Base-by-base conservation (phyloP, 208 protist genomes). In the Wallacemonas sp. region DNA sequence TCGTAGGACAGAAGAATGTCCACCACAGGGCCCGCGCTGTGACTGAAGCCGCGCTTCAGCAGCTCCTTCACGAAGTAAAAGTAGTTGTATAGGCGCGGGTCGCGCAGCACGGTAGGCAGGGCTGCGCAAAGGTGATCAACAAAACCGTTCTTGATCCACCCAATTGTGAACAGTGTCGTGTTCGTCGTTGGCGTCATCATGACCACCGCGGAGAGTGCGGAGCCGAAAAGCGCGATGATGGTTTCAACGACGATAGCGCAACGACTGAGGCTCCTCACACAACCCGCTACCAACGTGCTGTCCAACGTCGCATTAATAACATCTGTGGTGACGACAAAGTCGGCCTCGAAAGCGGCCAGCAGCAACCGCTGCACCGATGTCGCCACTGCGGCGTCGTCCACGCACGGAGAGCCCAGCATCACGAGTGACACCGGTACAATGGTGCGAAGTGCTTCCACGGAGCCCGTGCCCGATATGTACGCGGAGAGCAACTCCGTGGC, bases 41-140 rank as follows among this genome's bases (percentile, higher is more conserved):
- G 79, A 57, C 77, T 87, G 61, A 80, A 81, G 13, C 85, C 85
- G 52, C 77, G 82, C 52, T 87, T 87, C 38, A 92, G 55, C 39
- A 92, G 34, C 61, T 87, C 85, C 39, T 79, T 75, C 24, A 83
- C 69, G 45, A 92, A 85, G 66, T 83, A 81, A 53, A 89, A 92
- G 71, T 87, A 89, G 46, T 80, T 71, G 55, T 89, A 78, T 53
- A 70, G 50, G n/a, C 53, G 41, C 2, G 62, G 58, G 10, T 75
- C 60, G 22, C 52, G 44, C 13, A 89, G 68, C 3, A 78, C 82
- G 15, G 60, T 64, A 1, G 52, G 39, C 22, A 83, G 46, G 32
- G 76, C 59, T 6, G 71, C 73, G 37, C 63, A 68, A 8, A 87
- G 54, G 22, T 62, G 64, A 12, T 72, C 29, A 17, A 73, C 60